Base-by-base conservation (phyloP, 495 filamentous ascomycete genomes). In the Penicillium atrosanguineum region DNA sequence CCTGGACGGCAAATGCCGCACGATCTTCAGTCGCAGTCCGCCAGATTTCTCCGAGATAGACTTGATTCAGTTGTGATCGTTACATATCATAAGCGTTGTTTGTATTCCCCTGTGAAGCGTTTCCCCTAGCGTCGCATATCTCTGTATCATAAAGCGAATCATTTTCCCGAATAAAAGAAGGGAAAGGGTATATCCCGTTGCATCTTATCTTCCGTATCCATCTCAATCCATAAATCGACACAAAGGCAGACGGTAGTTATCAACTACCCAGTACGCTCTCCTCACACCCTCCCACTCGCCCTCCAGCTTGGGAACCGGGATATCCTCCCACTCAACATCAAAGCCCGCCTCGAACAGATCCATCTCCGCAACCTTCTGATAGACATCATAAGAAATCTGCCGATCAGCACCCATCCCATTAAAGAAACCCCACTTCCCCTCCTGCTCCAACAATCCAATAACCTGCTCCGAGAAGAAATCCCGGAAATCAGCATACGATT, bases 351-450 rank as follows among this genome's bases (percentile, higher is more conserved):
- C 93, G 50, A 88, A 84, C 37, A 96, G 67, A 74, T 98, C 93
- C 77, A 96, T 84, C 73, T 97, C 94, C 14, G 87, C 82, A 7
- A 98, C 90, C 69, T 91, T 92, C 39, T 84, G 86, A 68, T 98
- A 97, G 3, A 97, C 91, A 77, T 97, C 94, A 64, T 97, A 96
- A 67, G 89, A 93, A 46, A 96, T 85, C 63, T 87, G 83, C 23
- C 93, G 78, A 75, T 98, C 94, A 6, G 95, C 94, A 0, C 94
- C 94, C 53, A 97, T 82, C 0, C 94, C 94, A 67, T 97, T 94
- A 69, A 97, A 98, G 75, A 96, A 97, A 19, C 91, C 84, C 74
- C 95, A 98, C 16, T 74, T 81, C 0, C 92, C 89, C 15, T 84
- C 69, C 43, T 79, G 72, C 63, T 88, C 86, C 4, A 98, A 72